Percentiles rank a stretch among this genome's conserved stretches.
Conservation (phyloP, 2,329 filamentous ascomycete genomes). For the Ceratocystis lukuohia region DNA sequence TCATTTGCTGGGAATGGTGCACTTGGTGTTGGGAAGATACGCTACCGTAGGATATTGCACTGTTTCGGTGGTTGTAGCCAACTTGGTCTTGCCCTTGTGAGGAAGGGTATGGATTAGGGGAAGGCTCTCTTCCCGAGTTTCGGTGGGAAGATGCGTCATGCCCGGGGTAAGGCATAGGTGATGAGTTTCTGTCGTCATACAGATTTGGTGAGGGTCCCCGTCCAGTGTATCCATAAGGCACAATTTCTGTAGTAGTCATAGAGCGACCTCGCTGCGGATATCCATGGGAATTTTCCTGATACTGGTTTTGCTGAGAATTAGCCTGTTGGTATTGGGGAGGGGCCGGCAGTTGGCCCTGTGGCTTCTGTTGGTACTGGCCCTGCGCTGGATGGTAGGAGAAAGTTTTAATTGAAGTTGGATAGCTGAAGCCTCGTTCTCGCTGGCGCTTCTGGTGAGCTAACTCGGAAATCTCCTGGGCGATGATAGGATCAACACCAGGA, state of each 20-base stretch:
- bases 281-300: neutral
- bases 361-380: constrained; percentile 21
- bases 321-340: constrained; percentile 20
- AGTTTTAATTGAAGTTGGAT: constrained; percentile 27
- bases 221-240: constrained; percentile 18
- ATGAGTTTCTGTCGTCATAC: neutral
- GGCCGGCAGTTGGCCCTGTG: constrained; percentile 22
- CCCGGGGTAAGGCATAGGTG: neutral
- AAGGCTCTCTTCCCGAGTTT: constrained; percentile 1
- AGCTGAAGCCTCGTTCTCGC: constrained; percentile 33
- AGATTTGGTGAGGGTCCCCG: constrained; percentile 10
- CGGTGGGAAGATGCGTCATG: constrained; percentile 10
- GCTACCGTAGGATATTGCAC: constrained; percentile 7
- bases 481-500: constrained; percentile 44
- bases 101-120: constrained; percentile 10
- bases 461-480: constrained; percentile 44
- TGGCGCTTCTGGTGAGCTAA: constrained; percentile 44
- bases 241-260: constrained; percentile 19
- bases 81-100: constrained; percentile 12
- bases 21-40: neutral
- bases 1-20: constrained; percentile 11
- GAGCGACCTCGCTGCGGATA: constrained; percentile 13
- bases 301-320: neutral
- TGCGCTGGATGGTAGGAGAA: constrained; percentile 25
- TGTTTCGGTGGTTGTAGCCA: constrained; percentile 10